phyloP scores from a whole-genome alignment of 2,329 filamentous ascomycete species.

The Xylaria sp. region DNA sequence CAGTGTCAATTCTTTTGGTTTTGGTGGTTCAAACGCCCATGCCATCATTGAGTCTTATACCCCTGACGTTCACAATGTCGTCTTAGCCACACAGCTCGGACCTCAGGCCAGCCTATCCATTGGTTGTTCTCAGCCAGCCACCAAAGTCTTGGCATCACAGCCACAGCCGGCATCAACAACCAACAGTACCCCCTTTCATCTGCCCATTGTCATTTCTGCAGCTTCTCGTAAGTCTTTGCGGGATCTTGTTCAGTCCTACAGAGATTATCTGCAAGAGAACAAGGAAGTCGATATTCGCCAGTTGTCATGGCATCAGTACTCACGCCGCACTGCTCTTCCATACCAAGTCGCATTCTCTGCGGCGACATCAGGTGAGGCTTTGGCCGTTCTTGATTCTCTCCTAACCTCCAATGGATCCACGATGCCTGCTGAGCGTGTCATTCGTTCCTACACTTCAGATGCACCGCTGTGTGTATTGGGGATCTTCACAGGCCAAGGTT shows the following conservation, averaged over 20 bases:
- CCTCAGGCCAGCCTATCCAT: background rate
- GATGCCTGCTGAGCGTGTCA: constrained; percentile 17
- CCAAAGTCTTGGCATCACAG: constrained; percentile 17
- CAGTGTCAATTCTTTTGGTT: constrained; percentile 54
- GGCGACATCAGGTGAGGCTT: constrained; percentile 30
- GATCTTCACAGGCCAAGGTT: constrained; percentile 46
- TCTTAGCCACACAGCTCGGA: constrained; percentile 5
- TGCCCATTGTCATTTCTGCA: constrained; percentile 48
- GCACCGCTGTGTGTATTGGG: constrained; percentile 39
- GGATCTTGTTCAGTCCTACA: constrained; percentile 36
- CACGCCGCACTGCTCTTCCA: constrained; percentile 40
- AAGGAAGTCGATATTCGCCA: constrained; percentile 25
- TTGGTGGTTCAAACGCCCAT: constrained; percentile 52
- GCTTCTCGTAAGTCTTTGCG: constrained; percentile 44
- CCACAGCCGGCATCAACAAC: background rate
- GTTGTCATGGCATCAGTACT: constrained; percentile 44
- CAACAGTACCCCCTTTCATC: constrained; percentile 16
- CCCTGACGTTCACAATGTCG: constrained; percentile 40
- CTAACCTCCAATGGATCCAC: constrained; percentile 31
- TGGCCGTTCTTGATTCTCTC: constrained; percentile 36
- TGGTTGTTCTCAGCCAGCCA: constrained; percentile 2
- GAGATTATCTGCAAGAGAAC: constrained; percentile 39
- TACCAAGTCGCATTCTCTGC: constrained; percentile 41
- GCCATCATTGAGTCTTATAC: constrained; percentile 50
- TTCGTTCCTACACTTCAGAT: constrained; percentile 31